Percentiles rank a stretch among this genome's conserved stretches.
Conservation (phyloP, 1,284 basidiomycete species). For the Cutaneotrichosporon arboriforme region DNA sequence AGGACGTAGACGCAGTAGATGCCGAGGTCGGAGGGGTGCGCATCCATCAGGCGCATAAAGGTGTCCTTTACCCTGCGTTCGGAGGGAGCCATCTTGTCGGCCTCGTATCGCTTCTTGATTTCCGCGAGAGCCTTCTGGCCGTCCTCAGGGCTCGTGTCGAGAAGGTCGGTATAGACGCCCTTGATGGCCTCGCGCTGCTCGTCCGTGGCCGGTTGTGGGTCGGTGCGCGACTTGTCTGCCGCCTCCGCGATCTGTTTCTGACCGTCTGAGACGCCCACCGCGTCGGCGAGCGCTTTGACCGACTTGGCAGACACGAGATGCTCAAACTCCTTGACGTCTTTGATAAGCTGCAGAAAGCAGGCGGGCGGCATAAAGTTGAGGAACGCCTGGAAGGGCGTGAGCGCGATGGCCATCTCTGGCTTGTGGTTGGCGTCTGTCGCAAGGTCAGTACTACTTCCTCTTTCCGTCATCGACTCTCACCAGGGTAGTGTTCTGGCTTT, state of each 20-base stretch:
- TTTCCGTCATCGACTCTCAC: slow-evolving; percentile 47
- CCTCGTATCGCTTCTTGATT: slow-evolving; percentile 63
- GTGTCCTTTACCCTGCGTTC: slow-evolving; percentile 60
- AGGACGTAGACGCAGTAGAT: slow-evolving; percentile 87
- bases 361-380: slow-evolving; percentile 49
- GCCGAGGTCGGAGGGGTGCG: slow-evolving; percentile 92
- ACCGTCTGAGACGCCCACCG: slow-evolving; percentile 50
- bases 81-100: slow-evolving; percentile 31
- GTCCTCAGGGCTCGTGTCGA: slow-evolving; percentile 60
- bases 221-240: slow-evolving; percentile 30
- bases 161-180: slow-evolving; percentile 72
- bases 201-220: slow-evolving; percentile 31
- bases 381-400: slow-evolving; percentile 84
- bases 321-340: slow-evolving; percentile 63
- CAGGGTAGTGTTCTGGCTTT: slow-evolving; percentile 83
- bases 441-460: not conserved
- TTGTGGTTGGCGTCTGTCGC: slow-evolving; percentile 42
- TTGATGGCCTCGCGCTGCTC: slow-evolving; percentile 61
- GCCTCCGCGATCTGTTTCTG: slow-evolving; percentile 12
- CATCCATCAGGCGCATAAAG: slow-evolving; percentile 64
- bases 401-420: slow-evolving; percentile 95
- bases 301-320: slow-evolving; percentile 58
- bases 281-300: slow-evolving; percentile 53
- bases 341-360: slow-evolving; percentile 62
- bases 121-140: slow-evolving; percentile 57